Evolutionary conservation across 805 yeast genomes (phyloP).

Genomic region (Debaryomyces prosopidis): DNA sequence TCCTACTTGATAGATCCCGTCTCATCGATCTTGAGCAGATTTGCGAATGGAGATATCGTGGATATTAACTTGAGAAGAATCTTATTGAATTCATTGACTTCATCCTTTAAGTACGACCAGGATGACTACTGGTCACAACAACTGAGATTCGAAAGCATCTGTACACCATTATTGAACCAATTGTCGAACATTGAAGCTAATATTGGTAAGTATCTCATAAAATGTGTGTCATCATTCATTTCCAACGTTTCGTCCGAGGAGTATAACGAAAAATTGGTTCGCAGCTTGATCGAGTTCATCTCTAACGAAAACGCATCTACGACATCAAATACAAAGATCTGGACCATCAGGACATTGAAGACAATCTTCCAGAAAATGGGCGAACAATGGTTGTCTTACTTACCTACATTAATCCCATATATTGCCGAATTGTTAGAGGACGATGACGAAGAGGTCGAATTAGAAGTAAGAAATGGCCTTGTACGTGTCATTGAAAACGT

Average conservation of each 20-base stretch:
- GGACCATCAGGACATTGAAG: slow-evolving; percentile 82
- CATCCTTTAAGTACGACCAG: slow-evolving; percentile 85
- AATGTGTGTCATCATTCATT: slow-evolving; percentile 75
- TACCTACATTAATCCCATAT: slow-evolving; percentile 93
- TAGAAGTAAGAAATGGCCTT: slow-evolving; percentile 85
- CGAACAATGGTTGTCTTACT: slow-evolving; percentile 86
- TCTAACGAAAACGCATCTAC: slow-evolving; percentile 56
- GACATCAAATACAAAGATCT: slow-evolving; percentile 68
- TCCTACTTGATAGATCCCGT: slow-evolving; percentile 84
- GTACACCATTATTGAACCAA: slow-evolving; percentile 64
- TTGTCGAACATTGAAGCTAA: slow-evolving; percentile 65
- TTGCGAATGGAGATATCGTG: slow-evolving; percentile 39
- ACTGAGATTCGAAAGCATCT: slow-evolving; percentile 75
- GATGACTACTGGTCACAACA: slow-evolving; percentile 95
- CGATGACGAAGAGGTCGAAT: slow-evolving; percentile 88
- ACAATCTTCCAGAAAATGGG: slow-evolving; percentile 87
- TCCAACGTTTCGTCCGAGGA: slow-evolving; percentile 65
- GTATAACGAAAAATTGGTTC: slow-evolving; percentile 65
- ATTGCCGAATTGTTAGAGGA: slow-evolving; percentile 95
- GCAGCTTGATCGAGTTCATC: slow-evolving; percentile 34
- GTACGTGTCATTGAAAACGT: slow-evolving; percentile 90
- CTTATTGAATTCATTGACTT: slow-evolving; percentile 67
- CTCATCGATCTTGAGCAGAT: slow-evolving; percentile 52
- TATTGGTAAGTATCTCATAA: slow-evolving; percentile 79
- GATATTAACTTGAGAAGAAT: slow-evolving; percentile 67